Evolutionary conservation across 805 yeast species (phyloP).

Genomic region (Myxozyma nipponensis): DNA sequence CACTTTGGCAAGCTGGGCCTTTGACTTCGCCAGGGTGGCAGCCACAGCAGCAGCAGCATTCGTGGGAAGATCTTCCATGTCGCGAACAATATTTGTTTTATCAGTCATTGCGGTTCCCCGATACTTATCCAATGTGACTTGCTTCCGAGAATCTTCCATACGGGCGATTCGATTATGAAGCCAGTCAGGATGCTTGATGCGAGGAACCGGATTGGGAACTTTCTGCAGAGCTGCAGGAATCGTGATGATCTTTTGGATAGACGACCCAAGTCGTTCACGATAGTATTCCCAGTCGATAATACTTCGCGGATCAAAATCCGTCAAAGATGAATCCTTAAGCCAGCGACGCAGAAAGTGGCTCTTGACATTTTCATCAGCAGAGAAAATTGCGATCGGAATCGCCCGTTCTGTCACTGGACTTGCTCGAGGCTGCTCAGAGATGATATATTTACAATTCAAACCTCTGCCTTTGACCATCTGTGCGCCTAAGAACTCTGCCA

Average conservation of each 20-base stretch:
- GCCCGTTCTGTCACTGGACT: conserved; percentile 97
- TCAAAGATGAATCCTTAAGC: conserved; percentile 74
- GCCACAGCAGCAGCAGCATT: conserved; percentile 15
- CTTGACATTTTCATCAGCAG: conserved; percentile 71
- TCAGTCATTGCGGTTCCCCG: conserved; percentile 40
- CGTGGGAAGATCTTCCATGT: conserved; percentile 29
- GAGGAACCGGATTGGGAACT: conserved; percentile 85
- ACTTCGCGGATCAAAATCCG: conserved; percentile 78
- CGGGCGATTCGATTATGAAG: conserved; percentile 57
- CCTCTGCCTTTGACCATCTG: conserved; percentile 97
- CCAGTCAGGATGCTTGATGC: conserved; percentile 96
- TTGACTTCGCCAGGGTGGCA: conserved; percentile 1
- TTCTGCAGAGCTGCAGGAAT: conserved; percentile 96
- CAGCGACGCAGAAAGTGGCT: conserved; percentile 75
- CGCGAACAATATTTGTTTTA: conserved; percentile 31
- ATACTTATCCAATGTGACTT: conserved; percentile 59
- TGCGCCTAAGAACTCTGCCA: conserved; percentile 92
- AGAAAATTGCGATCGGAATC: conserved; percentile 90
- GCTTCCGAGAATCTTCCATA: conserved; percentile 63
- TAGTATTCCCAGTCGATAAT: conserved; percentile 94
- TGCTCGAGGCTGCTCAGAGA: conserved; percentile 73
- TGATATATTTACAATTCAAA: conserved; percentile 88
- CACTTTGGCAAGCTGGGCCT: conserved; percentile 38
- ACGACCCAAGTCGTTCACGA: conserved; percentile 84
- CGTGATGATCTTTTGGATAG: conserved; percentile 88